Evolutionary conservation across 768 basidiomycete genomes (phyloP).

Genomic region (Holtermannia corniformis): DNA sequence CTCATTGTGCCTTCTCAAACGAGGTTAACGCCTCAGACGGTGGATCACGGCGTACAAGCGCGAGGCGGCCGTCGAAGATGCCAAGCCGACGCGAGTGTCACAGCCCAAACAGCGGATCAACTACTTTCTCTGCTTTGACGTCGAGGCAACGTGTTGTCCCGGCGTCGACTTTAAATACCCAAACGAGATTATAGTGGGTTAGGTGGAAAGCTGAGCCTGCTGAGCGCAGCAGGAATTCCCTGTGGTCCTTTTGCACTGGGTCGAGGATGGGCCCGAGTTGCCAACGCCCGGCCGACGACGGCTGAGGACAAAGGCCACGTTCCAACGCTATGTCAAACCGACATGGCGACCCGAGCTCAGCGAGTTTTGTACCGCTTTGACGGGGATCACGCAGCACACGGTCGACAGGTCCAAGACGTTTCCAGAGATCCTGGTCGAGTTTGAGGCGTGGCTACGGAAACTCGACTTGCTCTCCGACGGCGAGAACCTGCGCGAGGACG

Average conservation of each 20-base stretch:
- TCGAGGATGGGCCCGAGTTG: not conserved
- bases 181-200: conserved; percentile 87
- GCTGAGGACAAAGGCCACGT: conserved; percentile 67
- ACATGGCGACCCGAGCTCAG: conserved; percentile 75
- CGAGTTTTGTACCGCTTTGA: conserved; percentile 73
- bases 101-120: conserved; percentile 47
- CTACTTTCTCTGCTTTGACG: conserved; percentile 76
- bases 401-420: conserved; percentile 73
- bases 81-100: not conserved
- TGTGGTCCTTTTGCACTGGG: conserved; percentile 77
- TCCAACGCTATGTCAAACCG: conserved; percentile 77
- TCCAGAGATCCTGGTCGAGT: conserved; percentile 54
- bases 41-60: conserved; percentile 1
- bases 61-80: not conserved
- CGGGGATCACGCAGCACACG: conserved; percentile 84
- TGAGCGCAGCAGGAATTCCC: conserved; percentile 69
- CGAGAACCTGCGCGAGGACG: conserved; percentile 18
- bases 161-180: conserved; percentile 71
- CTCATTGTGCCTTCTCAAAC: conserved; percentile 5
- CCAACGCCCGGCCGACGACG: conserved; percentile 10
- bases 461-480: conserved; percentile 53
- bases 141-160: conserved; percentile 40
- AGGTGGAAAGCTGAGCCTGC: not conserved
- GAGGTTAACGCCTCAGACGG: conserved; percentile 7
- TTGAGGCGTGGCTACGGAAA: conserved; percentile 59